Evolutionary conservation across 2,329 filamentous ascomycete species (phyloP).

Genomic region (Pyricularia grisea): DNA sequence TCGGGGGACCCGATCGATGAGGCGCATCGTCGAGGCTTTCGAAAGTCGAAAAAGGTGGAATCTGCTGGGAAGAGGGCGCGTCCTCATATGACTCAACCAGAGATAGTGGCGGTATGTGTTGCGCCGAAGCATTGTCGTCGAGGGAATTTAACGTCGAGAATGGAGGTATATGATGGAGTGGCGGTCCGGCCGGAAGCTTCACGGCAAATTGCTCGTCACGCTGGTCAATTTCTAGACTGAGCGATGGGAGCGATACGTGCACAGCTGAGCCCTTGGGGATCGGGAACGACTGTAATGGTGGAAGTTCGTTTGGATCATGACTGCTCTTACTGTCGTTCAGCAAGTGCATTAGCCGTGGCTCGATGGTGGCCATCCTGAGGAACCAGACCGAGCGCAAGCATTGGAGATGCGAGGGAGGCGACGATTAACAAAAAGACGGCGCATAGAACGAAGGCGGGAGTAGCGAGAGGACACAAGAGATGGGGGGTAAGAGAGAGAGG

Average conservation of each 20-base stretch:
- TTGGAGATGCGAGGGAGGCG: slow-evolving; percentile 18
- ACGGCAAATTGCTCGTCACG: slow-evolving; percentile 25
- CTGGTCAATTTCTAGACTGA: slow-evolving; percentile 39
- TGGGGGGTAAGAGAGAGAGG: neutral
- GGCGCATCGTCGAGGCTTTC: slow-evolving; percentile 8
- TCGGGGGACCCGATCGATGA: slow-evolving; percentile 6
- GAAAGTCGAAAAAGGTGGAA: slow-evolving; percentile 14
- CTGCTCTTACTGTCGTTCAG: slow-evolving; percentile 38
- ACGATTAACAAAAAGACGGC: neutral
- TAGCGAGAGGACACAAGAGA: slow-evolving; percentile 2
- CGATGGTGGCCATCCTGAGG: slow-evolving; percentile 54
- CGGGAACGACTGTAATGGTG: slow-evolving; percentile 40
- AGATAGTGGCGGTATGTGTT: slow-evolving; percentile 16
- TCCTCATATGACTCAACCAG: slow-evolving; percentile 7
- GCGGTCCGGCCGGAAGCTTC: slow-evolving; percentile 9
- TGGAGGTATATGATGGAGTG: slow-evolving; percentile 14
- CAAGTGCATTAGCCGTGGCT: slow-evolving; percentile 57
- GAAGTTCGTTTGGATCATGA: slow-evolving; percentile 35
- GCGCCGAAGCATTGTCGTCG: slow-evolving; percentile 7
- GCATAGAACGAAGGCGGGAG: slow-evolving; percentile 7
- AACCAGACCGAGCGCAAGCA: slow-evolving; percentile 24
- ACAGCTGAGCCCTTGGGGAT: slow-evolving; percentile 32
- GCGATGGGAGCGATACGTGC: slow-evolving; percentile 33
- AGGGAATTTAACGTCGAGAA: slow-evolving; percentile 9
- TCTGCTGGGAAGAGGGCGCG: slow-evolving; percentile 9